A percentile compares a stretch with the other conserved stretches of the same genome.
Conservation (phyloP, 805 yeast species). For the Pichia occidentalis region DNA sequence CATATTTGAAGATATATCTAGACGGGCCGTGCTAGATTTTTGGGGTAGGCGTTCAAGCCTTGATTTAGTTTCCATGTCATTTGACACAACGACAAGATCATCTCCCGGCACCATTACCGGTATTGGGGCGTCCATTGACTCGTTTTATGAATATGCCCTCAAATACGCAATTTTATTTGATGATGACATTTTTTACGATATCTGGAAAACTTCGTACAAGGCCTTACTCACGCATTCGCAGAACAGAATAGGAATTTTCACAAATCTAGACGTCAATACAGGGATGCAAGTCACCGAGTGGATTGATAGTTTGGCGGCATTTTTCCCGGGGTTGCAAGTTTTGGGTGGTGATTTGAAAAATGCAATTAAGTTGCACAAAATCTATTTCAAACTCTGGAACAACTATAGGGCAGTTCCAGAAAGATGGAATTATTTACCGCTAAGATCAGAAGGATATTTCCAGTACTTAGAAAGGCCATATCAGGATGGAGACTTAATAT, state of each 20-base stretch:
- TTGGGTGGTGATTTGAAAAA: conserved; percentile 65
- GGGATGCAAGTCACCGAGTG: conserved; percentile 53
- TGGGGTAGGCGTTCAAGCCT: conserved; percentile 62
- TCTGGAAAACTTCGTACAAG: conserved; percentile 57
- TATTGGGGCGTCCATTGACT: conserved; percentile 86
- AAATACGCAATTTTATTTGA: conserved; percentile 71
- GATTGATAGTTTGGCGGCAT: conserved; percentile 84
- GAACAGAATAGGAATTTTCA: conserved; percentile 28
- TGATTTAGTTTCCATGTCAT: conserved; percentile 71
- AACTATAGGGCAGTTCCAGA: conserved; percentile 80
- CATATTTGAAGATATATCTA: conserved; percentile 56
- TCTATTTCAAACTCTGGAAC: conserved; percentile 73
- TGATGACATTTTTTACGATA: conserved; percentile 40
- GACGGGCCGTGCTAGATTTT: conserved; percentile 55
- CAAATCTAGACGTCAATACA: conserved; percentile 47
- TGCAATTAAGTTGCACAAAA: conserved; percentile 55
- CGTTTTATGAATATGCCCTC: conserved; percentile 82
- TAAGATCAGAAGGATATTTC: conserved; percentile 18
- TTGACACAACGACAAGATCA: conserved; percentile 36
- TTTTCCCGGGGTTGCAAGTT: conserved; percentile 82
- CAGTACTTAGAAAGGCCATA: conserved; percentile 13
- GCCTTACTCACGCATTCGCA: conserved; percentile 52
- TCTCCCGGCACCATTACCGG: conserved; percentile 66
- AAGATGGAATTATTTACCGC: conserved; percentile 55
- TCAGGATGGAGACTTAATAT: conserved; percentile 17